These are phyloP conservation scores for Lagenidium sp. DNA, from an alignment of 352 stramenopile genomes.

Conservation along the genomic window DNA sequence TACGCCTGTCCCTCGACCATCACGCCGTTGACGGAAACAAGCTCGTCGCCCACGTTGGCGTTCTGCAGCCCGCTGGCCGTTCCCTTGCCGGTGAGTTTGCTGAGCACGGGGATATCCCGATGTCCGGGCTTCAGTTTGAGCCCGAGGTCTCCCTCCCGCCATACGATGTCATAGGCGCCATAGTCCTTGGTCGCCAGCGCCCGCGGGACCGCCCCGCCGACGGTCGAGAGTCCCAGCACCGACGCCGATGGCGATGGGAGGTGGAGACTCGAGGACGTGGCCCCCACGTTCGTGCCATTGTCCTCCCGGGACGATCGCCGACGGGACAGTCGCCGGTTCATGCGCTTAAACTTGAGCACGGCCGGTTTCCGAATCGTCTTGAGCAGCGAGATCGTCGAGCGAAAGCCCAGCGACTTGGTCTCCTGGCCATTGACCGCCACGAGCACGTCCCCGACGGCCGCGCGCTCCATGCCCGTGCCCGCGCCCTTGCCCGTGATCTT, in stretches of 20 bases:
- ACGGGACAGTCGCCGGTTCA: conserved; percentile 64
- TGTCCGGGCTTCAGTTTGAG: conserved; percentile 80
- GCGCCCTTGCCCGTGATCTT: conserved; percentile 84
- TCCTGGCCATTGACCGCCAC: conserved; percentile 81
- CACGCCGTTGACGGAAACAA: conserved; percentile 81
- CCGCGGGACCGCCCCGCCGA: conserved; percentile 5
- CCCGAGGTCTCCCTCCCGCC: conserved; percentile 75
- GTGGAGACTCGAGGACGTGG: conserved; percentile 10
- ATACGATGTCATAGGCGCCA: conserved; percentile 82
- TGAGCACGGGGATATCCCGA: conserved; percentile 70
- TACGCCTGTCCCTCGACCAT: conserved; percentile 72
- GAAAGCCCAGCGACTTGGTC: conserved; percentile 78
- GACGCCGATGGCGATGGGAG: conserved; percentile 2
- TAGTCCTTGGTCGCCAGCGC: no score
- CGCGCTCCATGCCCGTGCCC: conserved; percentile 76
- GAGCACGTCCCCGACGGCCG: conserved; percentile 67
- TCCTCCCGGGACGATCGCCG: conserved; percentile 35
- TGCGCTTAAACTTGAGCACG: conserved; percentile 85
- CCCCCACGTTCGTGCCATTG: conserved; percentile 6
- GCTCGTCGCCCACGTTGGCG: conserved; percentile 68
- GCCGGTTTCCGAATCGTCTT: conserved; percentile 82
- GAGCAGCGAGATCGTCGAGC: conserved; percentile 75
- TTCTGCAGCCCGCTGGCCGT: conserved; percentile 78
- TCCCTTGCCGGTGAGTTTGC: conserved; percentile 76
- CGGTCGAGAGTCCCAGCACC: conserved; percentile 5